Base-by-base conservation (phyloP, 192 early-diverging fungal genomes). In the Linderina pennispora region DNA sequence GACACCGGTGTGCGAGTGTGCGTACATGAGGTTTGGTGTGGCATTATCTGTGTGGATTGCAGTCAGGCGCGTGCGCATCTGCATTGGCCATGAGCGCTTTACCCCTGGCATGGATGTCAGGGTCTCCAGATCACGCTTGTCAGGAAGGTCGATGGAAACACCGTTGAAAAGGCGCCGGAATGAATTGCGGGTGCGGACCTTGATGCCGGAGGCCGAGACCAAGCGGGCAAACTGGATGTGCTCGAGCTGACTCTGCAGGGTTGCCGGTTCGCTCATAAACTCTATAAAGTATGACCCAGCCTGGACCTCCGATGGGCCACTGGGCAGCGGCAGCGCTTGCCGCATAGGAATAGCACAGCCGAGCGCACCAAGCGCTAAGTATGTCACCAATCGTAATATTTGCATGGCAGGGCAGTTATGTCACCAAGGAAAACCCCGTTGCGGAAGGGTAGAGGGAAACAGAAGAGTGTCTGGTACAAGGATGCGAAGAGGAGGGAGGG, bases 1-100 rank as follows among this genome's bases (percentile, higher is more conserved):
- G 4, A 84, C 80, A 15, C 80, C 80, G 3, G 78, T 80, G 63
- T 77, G 57, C 23, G 65, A 54, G 54, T 84, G 80, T 2, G 71
- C 64, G 55, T 56, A 67, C 59, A 63, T 54, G 11, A 74, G 65
- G 32, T 74, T 74, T 8, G 64, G 64, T 0, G 54, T 35, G 0
- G 59, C 64, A 32, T 66, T 66, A 14, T 59, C 33, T 20, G 62
- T 60, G 38, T 49, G 69, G 22, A 73, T 62, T 24, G 59, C 65
- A 11, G 43, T 40, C 0, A 65, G 58, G 22, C 63, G 64, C 2
- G 55, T 43, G 20, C 69, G 23, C 62, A 73, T 62, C 31, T 66
- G 58, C 58, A 65, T 65, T 14, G 69, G 69, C 69, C 65, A 74
- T 2, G 62, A 58, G 45, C 59, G 58, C 28, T 50, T 58, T 4